These are phyloP conservation scores for Cyberlindnera suaveolens DNA, from an alignment of 805 yeast species.

Conservation along the genomic window DNA sequence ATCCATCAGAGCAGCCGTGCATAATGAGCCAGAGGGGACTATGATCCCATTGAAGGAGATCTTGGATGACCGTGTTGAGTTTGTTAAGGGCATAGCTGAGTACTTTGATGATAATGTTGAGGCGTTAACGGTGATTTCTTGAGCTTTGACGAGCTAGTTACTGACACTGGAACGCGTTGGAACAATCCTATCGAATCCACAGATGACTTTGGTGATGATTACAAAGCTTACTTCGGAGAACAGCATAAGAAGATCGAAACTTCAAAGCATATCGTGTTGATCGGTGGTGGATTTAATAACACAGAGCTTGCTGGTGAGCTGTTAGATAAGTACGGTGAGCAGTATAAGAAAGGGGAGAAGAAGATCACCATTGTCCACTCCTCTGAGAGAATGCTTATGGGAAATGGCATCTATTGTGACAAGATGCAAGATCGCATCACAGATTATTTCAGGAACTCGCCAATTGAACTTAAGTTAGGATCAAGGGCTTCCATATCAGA, in stretches of 20 bases:
- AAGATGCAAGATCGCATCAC: conserved; percentile 9
- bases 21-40: conserved; percentile 12
- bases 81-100: conserved; percentile 18
- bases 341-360: conserved; percentile 15
- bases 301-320: conserved; percentile 26
- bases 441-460: conserved; percentile 2
- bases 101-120: conserved; percentile 13
- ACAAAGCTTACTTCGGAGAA: conserved; percentile 10
- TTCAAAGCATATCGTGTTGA: conserved; percentile 22
- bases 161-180: conserved; percentile 29
- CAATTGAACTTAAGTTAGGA: conserved; percentile 8
- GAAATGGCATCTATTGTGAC: conserved; percentile 6
- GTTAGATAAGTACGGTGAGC: conserved; percentile 10
- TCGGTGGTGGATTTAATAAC: conserved; percentile 28
- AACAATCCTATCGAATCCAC: conserved; percentile 21
- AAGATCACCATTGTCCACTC: conserved; percentile 22
- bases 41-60: conserved; percentile 17
- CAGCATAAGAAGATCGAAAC: conserved; percentile 11
- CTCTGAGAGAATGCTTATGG: conserved; percentile 10
- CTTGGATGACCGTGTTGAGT: conserved; percentile 15
- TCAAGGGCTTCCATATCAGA: conserved; percentile 2
- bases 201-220: conserved; percentile 10
- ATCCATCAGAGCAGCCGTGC: conserved; percentile 17
- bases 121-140: conserved; percentile 7
- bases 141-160: conserved; percentile 21